Evolutionary conservation across 768 basidiomycete species (phyloP), one percentile per base, ranked within the genome.

Genomic region (Boletus reticuloceps): DNA sequence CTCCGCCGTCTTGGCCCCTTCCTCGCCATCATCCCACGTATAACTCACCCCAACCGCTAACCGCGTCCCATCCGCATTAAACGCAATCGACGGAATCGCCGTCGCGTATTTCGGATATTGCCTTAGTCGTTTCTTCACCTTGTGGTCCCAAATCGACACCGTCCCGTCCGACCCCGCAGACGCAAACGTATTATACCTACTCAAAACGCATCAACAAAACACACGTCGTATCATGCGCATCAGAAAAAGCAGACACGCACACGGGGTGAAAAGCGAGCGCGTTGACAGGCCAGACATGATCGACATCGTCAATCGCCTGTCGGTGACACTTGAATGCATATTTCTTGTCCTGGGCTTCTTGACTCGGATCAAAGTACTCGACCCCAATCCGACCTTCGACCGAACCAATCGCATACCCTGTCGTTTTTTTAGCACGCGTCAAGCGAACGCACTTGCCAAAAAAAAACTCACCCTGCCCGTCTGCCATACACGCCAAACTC

Each of bases 211-310:
- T 37, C 36, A 37, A 37, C 36, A 12, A 6, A 25, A 37, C 16
- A n/a, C n/a, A 37, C 7, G 6, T 16, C 16, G 1, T 37, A 37
- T 12, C 13, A 17, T 37, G 14, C 12, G 7, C 12, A 14, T 13
- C 36, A 17, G 36, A 37, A 36, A 25, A 37, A 4, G 36, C 7
- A 8, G 9, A 6, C 17, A 74, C 84, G 47, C 67, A 94, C 81
- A 80, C 75, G 0, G 96, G 94, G 65, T 98, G 94, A 77, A 98
- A 98, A 0, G 94, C 92, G 29, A 99, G 82, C 0, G 93, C 83
- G 64, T 98, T 97, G 57, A 98, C 95, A 0, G 96, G 94, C 84
- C 92, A 98, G 20, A 98, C 95, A 61, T 94, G 91, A 70, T 99
- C 97, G 14, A 89, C 88, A 37, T 91, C 93, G 37, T 91, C 87